Evolutionary conservation across 2,329 filamentous ascomycete genomes (phyloP), one percentile per base, ranked within the genome.

Genomic region (Verticillium isaacii): DNA sequence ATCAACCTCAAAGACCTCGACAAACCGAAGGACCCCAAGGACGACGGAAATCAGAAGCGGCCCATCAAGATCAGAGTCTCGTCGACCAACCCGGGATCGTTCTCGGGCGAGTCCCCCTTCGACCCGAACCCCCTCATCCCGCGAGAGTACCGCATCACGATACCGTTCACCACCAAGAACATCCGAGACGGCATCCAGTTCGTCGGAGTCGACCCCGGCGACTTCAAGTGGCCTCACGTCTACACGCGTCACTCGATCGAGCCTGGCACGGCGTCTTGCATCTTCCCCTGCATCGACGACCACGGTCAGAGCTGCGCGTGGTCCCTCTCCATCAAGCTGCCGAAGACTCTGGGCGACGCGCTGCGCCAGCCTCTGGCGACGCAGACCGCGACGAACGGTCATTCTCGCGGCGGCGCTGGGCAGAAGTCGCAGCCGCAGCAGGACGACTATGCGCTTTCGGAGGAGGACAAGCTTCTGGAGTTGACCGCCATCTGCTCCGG

Each of bases 251-350:
- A 94, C 70, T 90, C 89, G 2, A 80, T 89, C 52, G 89, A 91
- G 64, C 87, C 92, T 0, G 93, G 93, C 34, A 89, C 87, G 19
- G 89, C 92, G 1, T 94, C 89, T 56, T 93, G 89, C 68, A 86
- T 98, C 32, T 99, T 99, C 69, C 95, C 95, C 0, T 98, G 95
- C 73, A 83, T 98, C 59, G 95, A 99, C 72, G 91, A 96, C 71
- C 86, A 90, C 29, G 87, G 88, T 37, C 89, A 91, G 62, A 85
- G 92, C 61, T 94, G 89, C 70, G 88, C 89, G 12, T 99, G 95
- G 91, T 92, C 93, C 62, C 83, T 99, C 58, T 91, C 91, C 2
- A 89, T 99, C 70, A 92, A 89, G 62, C 94, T 89, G 68, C 92
- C 94, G 12, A 86, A 90, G 58, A 97, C 93, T 0, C 80, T 99